Percentiles rank a stretch among this genome's conserved stretches.
Conservation (phyloP, 2,329 filamentous ascomycete species). For the Delphinella strobiligena region DNA sequence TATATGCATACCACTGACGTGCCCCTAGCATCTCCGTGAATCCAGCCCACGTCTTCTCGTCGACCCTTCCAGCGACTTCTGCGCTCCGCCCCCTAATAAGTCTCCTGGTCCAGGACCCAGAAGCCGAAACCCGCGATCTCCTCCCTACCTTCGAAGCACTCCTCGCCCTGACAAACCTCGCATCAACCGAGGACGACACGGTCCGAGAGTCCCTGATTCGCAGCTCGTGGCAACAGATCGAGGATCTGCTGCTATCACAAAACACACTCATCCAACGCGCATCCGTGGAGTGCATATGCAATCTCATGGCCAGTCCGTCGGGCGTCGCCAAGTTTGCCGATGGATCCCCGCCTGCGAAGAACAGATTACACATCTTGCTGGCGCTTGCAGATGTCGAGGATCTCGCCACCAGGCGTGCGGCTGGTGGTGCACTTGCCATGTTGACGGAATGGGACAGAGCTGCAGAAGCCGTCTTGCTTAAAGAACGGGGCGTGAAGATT, state of each 20-base stretch:
- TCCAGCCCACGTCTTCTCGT: constrained; percentile 63
- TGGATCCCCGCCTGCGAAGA: constrained; percentile 52
- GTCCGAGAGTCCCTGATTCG: constrained; percentile 59
- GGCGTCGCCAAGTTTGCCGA: constrained; percentile 60
- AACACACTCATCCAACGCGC: constrained; percentile 71
- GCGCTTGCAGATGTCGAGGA: constrained; percentile 84
- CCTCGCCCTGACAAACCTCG: constrained; percentile 87
- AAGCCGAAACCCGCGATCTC: constrained; percentile 54
- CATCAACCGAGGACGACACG: constrained; percentile 55
- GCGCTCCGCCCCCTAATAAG: constrained; percentile 73
- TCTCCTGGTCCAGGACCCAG: constrained; percentile 56
- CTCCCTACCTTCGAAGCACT: constrained; percentile 83
- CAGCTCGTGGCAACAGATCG: constrained; percentile 60
- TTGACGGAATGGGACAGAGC: constrained; percentile 68
- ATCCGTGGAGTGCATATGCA: constrained; percentile 80
- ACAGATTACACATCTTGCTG: constrained; percentile 70
- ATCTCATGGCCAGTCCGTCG: constrained; percentile 60
- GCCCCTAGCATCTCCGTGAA: constrained; percentile 35
- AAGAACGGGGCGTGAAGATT: constrained; percentile 61
- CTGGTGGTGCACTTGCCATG: constrained; percentile 78
- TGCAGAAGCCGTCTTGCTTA: constrained; percentile 56
- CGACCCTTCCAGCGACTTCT: constrained; percentile 57
- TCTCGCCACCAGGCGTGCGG: constrained; percentile 63
- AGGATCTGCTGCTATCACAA: constrained; percentile 68
- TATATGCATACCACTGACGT: constrained; percentile 30